Conservation (phyloP, 106 monocot genomes). For the Xerophyta viscosa region DNA sequence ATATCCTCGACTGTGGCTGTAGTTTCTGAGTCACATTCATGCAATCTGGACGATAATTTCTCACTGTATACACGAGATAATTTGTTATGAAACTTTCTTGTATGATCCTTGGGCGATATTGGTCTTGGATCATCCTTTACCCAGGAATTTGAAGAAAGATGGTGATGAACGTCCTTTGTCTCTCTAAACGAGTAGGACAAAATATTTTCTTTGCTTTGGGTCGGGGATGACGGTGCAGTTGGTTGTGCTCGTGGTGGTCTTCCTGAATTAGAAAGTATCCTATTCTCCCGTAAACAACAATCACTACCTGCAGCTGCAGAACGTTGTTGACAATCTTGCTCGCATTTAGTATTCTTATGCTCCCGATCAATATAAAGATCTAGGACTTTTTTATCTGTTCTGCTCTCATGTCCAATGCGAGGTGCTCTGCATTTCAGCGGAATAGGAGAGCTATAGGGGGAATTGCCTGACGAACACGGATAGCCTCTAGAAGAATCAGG, state of each 20-base stretch:
- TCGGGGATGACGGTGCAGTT: constrained; percentile 45
- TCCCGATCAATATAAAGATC: constrained; percentile 56
- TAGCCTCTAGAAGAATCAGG: constrained; percentile 19
- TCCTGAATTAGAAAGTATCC: constrained; percentile 24
- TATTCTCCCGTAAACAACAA: constrained; percentile 26
- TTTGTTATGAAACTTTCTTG: constrained; percentile 18
- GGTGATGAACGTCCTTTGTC: constrained; percentile 16
- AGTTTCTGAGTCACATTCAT: constrained; percentile 50
- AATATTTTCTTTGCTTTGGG: constrained; percentile 21
- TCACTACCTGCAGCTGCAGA: constrained; percentile 8
- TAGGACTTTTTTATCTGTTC: constrained; percentile 8
- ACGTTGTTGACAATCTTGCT: constrained; percentile 7
- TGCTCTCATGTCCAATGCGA: constrained; percentile 3
- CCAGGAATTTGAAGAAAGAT: constrained; percentile 11
- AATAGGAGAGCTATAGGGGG: constrained; percentile 35
- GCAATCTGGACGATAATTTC: constrained; percentile 19
- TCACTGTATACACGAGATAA: constrained; percentile 11
- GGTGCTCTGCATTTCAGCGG: constrained; percentile 28
- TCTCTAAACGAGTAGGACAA: constrained; percentile 33
- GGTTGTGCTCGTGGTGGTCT: constrained; percentile 50
- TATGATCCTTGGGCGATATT: constrained; percentile 13
- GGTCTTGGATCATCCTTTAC: constrained; percentile 3
- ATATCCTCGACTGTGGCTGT: constrained; percentile 54
- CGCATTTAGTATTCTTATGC: constrained; percentile 14
- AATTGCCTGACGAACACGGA: constrained; percentile 24